Conservation (phyloP, 441 rosid genomes). For the Arabidopsis hybrid region DNA sequence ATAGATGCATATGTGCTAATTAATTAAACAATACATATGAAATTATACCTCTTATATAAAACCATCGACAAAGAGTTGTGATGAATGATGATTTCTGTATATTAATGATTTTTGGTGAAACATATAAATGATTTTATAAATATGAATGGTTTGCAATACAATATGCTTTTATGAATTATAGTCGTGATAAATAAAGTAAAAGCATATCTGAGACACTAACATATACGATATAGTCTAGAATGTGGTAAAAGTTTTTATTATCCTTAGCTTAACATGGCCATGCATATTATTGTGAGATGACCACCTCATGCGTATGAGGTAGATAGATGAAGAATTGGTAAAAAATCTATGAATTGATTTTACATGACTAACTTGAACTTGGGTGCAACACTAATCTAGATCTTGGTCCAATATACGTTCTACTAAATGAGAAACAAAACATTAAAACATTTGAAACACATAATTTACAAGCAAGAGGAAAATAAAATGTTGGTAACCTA, state of each 20-base stretch:
- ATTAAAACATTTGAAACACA: constrained; percentile 3
- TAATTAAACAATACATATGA: too few relatives aligned
- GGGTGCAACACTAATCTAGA: constrained; percentile 4
- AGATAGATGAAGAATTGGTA: background rate
- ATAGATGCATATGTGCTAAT: too few relatives aligned
- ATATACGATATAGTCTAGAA: background rate
- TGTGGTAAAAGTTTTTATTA: background rate
- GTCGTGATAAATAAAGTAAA: too few relatives aligned
- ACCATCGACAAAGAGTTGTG: background rate
- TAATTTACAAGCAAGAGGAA: background rate
- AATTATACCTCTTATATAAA: too few relatives aligned
- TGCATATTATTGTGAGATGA: background rate
- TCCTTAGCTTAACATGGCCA: background rate
- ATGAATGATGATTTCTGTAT: too few relatives aligned
- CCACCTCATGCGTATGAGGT: background rate
- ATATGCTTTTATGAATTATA: too few relatives aligned
- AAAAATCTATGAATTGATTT: background rate
- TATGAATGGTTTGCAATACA: too few relatives aligned
- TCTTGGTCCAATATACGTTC: background rate
- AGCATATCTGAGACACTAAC: too few relatives aligned
- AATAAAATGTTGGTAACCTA: constrained; percentile 33
- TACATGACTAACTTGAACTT: background rate
- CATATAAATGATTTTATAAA: too few relatives aligned
- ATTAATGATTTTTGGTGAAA: too few relatives aligned
- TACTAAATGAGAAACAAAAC: background rate